Evolutionary conservation across 345 rosid species (phyloP), one percentile per base, ranked within the genome.

Genomic region (Limnanthes douglasii): DNA sequence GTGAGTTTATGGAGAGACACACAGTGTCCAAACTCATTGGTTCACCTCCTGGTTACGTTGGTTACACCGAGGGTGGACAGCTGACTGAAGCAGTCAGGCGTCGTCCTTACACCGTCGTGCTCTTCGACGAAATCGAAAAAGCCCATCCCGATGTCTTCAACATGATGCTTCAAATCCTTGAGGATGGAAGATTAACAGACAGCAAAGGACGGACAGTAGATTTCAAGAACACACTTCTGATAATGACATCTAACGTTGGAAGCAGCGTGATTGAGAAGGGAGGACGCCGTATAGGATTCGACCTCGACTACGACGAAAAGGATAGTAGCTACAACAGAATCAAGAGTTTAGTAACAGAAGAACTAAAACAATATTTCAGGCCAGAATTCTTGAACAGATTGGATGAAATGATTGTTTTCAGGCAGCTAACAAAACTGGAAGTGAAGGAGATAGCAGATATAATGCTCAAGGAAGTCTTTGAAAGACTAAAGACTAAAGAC

Each of bases 301-400:
- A 80, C 48, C 78, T 90, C 7, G 96, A 77, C 41, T 66, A 66
- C 19, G 98, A 80, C 15, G 98, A 84, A 71, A 80, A 84, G 48
- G 96, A 90, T 45, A 80, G 92, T 73, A 80, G 92, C 41, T 90
- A 84, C 69, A 84, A 72, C 39, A 53, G 86, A 39, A 80, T 84
- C 16, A 90, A 90, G 58, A 44, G 36, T 9, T 43, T 57, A 8
- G 68, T 69, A 1, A 55, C 73, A 0, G 70, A 65, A 27, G 70
- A 68, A 35, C 36, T 70, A 24, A 70, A 68, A 54, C 52, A 46
- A 41, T 50, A 56, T 25, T 78, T 73, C 69, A 66, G 70, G 51
- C 78, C 66, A 0, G 92, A 78, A 62, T 74, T 73, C 60, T 46
- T 78, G 14, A 74, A 68, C 33, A 64, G 84, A 26, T 45, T 74